phyloP scores from a whole-genome alignment of 2,329 filamentous ascomycete species.

The Cytospora chrysosperma region DNA sequence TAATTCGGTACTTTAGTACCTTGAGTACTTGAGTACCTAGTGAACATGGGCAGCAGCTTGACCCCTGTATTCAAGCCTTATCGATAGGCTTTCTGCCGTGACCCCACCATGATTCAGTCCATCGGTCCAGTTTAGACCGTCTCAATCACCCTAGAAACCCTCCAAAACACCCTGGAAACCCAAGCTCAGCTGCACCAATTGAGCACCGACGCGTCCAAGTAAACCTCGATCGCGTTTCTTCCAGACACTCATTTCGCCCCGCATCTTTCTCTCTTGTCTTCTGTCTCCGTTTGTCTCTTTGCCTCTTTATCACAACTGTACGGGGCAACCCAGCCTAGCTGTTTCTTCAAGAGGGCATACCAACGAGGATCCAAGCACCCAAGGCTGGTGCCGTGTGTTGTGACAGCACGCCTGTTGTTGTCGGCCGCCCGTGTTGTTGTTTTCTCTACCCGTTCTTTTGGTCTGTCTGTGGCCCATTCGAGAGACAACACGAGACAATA shows the following conservation, averaged over 20 bases:
- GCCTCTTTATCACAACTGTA: neutral
- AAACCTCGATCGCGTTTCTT: conserved; percentile 14
- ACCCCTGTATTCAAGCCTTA: neutral
- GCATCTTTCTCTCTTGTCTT: neutral
- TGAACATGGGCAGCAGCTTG: too few relatives aligned
- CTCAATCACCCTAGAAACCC: conserved; percentile 14
- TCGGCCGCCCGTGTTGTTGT: neutral
- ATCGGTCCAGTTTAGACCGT: neutral
- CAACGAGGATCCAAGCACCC: too few relatives aligned
- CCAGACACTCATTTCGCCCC: conserved; percentile 6
- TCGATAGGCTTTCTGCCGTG: neutral
- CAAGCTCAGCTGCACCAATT: neutral
- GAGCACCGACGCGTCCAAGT: conserved; percentile 16
- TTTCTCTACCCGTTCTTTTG: neutral
- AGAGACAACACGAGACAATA: too few relatives aligned
- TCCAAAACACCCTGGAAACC: neutral
- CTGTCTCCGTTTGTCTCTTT: neutral
- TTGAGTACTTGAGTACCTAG: neutral
- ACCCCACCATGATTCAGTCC: neutral
- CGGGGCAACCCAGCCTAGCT: neutral
- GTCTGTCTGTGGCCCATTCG: neutral
- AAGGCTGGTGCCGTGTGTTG: neutral
- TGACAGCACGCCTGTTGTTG: neutral
- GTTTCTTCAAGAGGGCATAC: neutral
- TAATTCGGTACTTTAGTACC: neutral